phyloP scores from a whole-genome alignment of 257 asterid species.

The Capsicum baccatum region DNA sequence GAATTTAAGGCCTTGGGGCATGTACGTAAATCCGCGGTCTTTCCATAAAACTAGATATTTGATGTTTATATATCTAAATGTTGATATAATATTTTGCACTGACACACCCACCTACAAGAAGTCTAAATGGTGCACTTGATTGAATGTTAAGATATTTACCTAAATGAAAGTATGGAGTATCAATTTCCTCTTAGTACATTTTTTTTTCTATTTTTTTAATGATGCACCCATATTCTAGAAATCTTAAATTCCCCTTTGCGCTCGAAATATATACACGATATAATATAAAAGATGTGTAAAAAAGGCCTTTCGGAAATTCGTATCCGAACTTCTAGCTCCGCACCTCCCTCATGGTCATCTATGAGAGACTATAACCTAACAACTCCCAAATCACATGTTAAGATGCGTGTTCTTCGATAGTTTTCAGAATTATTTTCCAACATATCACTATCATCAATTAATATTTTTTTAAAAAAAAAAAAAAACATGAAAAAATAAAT shows the following conservation, averaged over 20 bases:
- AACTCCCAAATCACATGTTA: constrained; percentile 12
- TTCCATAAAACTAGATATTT: too few species aligned
- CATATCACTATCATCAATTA: neutral
- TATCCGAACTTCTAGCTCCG: neutral
- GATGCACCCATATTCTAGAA: too few species aligned
- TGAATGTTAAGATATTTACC: too few species aligned
- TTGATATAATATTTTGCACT: too few species aligned
- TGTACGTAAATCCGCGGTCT: too few species aligned
- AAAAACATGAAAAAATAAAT: neutral
- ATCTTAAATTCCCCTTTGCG: neutral
- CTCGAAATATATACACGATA: neutral
- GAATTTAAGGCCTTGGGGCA: too few species aligned
- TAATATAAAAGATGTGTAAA: neutral
- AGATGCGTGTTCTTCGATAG: neutral
- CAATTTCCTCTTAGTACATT: too few species aligned
- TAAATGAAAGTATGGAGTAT: too few species aligned
- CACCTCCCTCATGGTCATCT: neutral
- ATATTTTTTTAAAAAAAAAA: neutral
- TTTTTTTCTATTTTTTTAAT: too few species aligned
- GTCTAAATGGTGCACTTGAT: too few species aligned
- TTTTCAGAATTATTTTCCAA: neutral
- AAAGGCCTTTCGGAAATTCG: neutral
- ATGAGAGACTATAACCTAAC: neutral
- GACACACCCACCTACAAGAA: too few species aligned
- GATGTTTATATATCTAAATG: too few species aligned